Base-by-base conservation (phyloP, 371 early-diverging fungal genomes). In the Mortierella sp. region DNA sequence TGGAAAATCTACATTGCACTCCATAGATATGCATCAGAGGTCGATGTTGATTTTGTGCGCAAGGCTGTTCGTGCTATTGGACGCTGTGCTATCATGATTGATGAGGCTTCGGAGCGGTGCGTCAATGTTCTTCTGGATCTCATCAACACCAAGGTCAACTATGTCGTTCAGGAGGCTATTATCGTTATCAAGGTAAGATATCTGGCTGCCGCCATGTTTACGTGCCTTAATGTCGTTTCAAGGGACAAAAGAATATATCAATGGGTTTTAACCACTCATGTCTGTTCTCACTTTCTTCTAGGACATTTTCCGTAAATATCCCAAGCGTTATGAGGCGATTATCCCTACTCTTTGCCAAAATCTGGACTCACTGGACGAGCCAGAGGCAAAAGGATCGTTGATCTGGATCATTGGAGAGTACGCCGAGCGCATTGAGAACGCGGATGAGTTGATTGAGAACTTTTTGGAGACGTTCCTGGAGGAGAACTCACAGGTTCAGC, bases 381-480 rank as follows among this genome's bases (percentile, higher is more conserved):
- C 98, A 2, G 97, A 96, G 61, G 98, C 99, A 16, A 96, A 96
- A 75, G 94, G 96, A 1, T 93, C 97, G 6, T 86, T 98, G 86
- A 95, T 98, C 77, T 98, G 98, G 98, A 97, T 98, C 73, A 90
- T 99, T 85, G 99, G 99, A 68, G 96, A 99, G 86, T 97, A 98
- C 81, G 96, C 97, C 5, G 97, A 97, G 76, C 88, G 95, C 41
- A 95, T 98, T 68, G 94, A 94, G 37, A 96, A 97, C 78, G 94
- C 97, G 0, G 90, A 90, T 68, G 96, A 94, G 68, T 77, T 98
- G 63, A 87, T 99, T 69, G 92, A 93, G 34, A 85, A 88, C 68
- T 96, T 95, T 77, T 70, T 92, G 74, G 92, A 93, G 64, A 88
- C 89, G 4, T 95, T 94, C 85, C 85, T 94, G 70, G 95, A 94